Evolutionary conservation across 2,329 filamentous ascomycete genomes (phyloP).

Genomic region (Sclerotinia minor): DNA sequence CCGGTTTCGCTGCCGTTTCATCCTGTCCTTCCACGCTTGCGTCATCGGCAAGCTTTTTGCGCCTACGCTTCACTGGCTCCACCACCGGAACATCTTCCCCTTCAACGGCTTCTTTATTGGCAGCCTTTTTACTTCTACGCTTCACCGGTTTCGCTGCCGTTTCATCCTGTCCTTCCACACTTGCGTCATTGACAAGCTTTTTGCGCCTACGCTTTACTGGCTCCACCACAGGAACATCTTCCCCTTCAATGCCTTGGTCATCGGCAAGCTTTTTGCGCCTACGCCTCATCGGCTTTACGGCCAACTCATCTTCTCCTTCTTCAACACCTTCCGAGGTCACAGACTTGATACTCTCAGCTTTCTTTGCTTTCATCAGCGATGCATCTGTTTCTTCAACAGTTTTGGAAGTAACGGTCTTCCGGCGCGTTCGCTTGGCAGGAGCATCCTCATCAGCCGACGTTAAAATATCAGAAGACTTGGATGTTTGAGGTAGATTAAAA

Average conservation of each 20-base stretch:
- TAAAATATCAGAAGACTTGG: not conserved
- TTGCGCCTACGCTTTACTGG: not conserved
- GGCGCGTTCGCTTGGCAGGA: slow-evolving; percentile 2
- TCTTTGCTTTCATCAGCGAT: not conserved
- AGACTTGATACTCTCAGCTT: not conserved
- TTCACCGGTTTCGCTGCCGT: not conserved
- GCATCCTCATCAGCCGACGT: not conserved
- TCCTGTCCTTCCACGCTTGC: not conserved
- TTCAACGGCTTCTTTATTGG: not conserved
- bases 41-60: not conserved
- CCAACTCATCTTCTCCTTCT: not conserved
- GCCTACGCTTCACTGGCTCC: not conserved
- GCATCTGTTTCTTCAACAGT: not conserved
- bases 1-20: not conserved
- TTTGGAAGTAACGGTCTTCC: not conserved
- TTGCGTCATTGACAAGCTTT: too few species aligned
- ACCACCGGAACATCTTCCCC: not conserved
- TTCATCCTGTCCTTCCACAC: too few species aligned
- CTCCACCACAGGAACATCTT: not conserved
- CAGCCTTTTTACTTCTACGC: not conserved
- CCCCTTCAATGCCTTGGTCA: not conserved
- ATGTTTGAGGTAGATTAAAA: not conserved
- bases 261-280: not conserved
- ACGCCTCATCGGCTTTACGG: not conserved
- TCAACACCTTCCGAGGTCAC: not conserved